Base-by-base conservation (phyloP, 202 grass and related monocot genomes). In the Cymbopogon flexuosus region DNA sequence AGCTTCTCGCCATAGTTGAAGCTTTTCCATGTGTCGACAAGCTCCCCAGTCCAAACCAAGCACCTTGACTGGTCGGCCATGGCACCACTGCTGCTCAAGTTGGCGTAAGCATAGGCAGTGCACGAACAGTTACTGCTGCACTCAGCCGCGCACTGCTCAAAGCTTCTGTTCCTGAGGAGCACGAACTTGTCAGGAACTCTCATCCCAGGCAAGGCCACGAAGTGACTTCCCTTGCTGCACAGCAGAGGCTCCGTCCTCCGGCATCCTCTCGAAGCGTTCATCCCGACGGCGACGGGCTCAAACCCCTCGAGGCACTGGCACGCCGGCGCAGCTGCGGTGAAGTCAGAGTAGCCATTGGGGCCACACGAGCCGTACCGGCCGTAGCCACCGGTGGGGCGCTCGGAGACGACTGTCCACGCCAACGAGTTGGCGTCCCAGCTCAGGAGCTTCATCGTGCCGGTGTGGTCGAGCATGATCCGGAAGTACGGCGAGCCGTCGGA, bases 161-260 rank as follows among this genome's bases (percentile, higher is more conserved):
- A 79, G 35, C 43, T 88, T 12, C 47, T 77, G 10, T 63, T 88
- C 12, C 3, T 35, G 33, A 84, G 13, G 15, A 31, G 49, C 31
- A 69, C 66, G 33, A 74, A 79, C 19, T 82, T 92, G 56, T 90
- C 93, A 5, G 93, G 93, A n/a, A 86, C 29, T 77, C 47, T 92
- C 62, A 65, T 72, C 12, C 22, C 65, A 1, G 51, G 10, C 31
- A 90, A 8, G 13, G 23, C 0, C 69, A 59, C 8, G n/a, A 97
- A 97, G 21, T 37, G 22, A 5, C 77, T 73, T 57, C n/a, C 75
- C 15, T 58, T 30, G 3, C 74, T 66, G 2, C 84, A 89, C 27
- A 64, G 62, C 27, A 97, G 8, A 0, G 1, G 15, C 16, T 77
- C 45, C 13, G 0, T 49, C 51, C 88, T 86, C 21, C 27, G 11